A percentile compares a stretch with the other conserved stretches of the same genome.
phyloP scores from a whole-genome alignment of 768 basidiomycete species.

The Boletus sensibilis region DNA sequence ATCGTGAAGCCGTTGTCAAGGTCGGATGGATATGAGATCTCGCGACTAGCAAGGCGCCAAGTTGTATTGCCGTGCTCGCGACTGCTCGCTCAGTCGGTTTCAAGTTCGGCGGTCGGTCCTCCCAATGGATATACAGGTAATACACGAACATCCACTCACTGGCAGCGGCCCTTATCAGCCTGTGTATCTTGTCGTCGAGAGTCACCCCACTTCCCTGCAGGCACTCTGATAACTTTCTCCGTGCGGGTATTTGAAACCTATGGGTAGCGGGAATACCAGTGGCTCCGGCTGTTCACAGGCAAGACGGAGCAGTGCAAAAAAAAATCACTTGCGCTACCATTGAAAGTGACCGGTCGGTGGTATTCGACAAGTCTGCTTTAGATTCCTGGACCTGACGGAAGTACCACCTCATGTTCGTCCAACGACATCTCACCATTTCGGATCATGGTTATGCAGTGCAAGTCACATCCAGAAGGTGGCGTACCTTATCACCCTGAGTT shows the following conservation, averaged over 20 bases:
- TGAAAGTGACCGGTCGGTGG: not conserved
- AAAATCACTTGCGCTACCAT: not conserved
- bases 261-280: not conserved
- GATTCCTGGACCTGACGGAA: not conserved
- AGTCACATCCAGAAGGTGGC: not conserved
- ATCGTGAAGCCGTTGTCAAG: too few species aligned
- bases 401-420: not conserved
- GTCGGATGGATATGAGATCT: too few species aligned
- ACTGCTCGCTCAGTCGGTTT: too few species aligned
- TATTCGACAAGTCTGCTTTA: not conserved
- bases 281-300: not conserved
- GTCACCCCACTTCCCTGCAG: not conserved
- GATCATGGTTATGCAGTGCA: conserved; percentile 12
- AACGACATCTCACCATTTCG: not conserved
- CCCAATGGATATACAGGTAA: not conserved
- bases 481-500: conserved; percentile 7
- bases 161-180: not conserved
- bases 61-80: too few species aligned
- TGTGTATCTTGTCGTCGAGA: not conserved
- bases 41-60: too few species aligned
- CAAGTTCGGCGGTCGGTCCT: not conserved
- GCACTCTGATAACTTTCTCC: not conserved
- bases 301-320: not conserved
- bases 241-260: not conserved
- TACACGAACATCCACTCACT: not conserved